Conservation (phyloP, 2,329 filamentous ascomycete genomes). For the Scytalidium sp. region DNA sequence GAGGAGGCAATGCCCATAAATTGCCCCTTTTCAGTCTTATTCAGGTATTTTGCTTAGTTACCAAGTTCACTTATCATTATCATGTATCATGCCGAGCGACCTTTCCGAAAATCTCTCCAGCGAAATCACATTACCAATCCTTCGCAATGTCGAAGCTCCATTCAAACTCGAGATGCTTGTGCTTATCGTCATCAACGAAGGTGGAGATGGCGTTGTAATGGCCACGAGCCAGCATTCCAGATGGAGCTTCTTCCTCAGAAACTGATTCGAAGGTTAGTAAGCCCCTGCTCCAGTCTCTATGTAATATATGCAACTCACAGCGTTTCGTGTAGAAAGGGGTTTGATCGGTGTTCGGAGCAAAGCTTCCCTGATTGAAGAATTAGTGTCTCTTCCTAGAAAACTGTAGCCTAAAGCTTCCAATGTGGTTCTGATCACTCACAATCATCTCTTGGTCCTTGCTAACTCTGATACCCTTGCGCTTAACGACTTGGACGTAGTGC, state of each 20-base stretch:
- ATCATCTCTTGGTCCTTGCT: constrained; percentile 99
- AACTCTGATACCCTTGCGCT: constrained; percentile 80
- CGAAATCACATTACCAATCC: constrained; percentile 66
- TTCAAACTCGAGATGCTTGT: constrained; percentile 85
- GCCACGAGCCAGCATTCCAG: constrained; percentile 84
- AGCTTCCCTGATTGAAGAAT: constrained; percentile 66
- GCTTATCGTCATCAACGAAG: constrained; percentile 94
- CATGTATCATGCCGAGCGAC: not conserved
- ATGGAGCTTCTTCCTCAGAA: constrained; percentile 86
- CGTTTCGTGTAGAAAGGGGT: constrained; percentile 85
- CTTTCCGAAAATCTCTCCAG: not conserved
- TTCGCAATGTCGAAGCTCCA: constrained; percentile 98
- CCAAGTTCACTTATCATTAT: not conserved
- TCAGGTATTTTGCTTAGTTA: not conserved
- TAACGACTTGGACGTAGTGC: constrained; percentile 93
- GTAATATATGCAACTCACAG: constrained; percentile 58
- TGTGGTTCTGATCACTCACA: constrained; percentile 51
- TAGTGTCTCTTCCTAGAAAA: constrained; percentile 8
- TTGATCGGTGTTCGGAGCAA: constrained; percentile 87
- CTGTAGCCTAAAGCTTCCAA: not conserved
- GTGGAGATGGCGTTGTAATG: constrained; percentile 86
- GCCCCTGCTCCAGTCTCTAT: not conserved
- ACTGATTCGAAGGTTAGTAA: constrained; percentile 48
- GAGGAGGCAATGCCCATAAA: not conserved
- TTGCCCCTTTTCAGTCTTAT: not conserved